Evolutionary conservation across 2,329 filamentous ascomycete genomes (phyloP), one percentile per base, ranked within the genome.

Genomic region (Cercospora beticola): DNA sequence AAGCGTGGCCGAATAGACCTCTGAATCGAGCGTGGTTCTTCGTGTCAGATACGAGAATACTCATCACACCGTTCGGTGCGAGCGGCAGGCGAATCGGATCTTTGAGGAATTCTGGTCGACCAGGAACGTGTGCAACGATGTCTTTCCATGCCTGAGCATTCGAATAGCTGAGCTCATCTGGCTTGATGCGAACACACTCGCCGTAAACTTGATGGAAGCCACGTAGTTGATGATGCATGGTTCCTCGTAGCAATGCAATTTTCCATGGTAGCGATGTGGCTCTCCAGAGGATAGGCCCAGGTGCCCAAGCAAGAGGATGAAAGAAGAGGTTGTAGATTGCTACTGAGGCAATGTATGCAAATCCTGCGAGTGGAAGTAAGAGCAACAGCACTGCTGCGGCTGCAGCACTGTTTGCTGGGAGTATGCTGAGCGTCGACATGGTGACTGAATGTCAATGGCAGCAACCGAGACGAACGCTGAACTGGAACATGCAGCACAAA

Each of bases 141-240:
- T 83, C 81, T 71, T 79, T 78, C 80, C 83, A 86, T 3, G 76
- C 76, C 8, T 76, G 65, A 5, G 76, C 68, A 30, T 79, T 74
- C 30, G 76, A 79, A 70, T 82, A 86, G 6, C 82, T 81, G 2
- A 86, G 78, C 70, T 84, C 82, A 65, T 83, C 78, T 1, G 83
- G 83, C 5, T 78, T 79, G 49, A 85, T 76, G 10, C 84, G 81
- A 5, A 86, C 82, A n/a, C 83, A 76, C 0, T 77, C 75, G 8
- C 83, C 83, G 70, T 82, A 81, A 30, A 73, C 65, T 4, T 74
- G 65, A 71, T 82, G 81, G 4, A 82, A 69, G 8, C 65, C 26
- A 33, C 65, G 40, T 28, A 72, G 36, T 8, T 66, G 57, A 28
- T 54, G 52, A 4, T 49, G 62, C 21, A 70, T 43, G 12, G 52